phyloP scores from a whole-genome alignment of 2,329 filamentous ascomycete species.

The Cercospora nicotianae region DNA sequence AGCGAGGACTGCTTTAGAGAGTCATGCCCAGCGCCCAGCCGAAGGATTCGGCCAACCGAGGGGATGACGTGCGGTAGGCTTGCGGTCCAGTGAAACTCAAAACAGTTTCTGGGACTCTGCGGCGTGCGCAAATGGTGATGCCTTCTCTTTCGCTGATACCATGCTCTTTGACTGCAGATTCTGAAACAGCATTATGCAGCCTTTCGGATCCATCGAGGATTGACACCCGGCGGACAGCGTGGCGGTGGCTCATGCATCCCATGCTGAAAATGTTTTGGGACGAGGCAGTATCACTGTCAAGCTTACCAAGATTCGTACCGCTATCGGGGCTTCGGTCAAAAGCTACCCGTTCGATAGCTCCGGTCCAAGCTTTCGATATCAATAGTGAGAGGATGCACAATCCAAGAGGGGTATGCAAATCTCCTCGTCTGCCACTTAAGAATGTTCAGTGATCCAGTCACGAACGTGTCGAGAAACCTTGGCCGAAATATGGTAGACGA shows the following conservation, averaged over 20 bases:
- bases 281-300: not conserved
- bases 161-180: not conserved
- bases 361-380: not conserved
- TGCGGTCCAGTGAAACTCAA: not conserved
- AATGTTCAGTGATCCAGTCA: not conserved
- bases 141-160: not conserved
- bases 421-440: not conserved
- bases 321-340: not conserved
- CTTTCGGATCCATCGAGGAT: not conserved
- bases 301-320: not conserved
- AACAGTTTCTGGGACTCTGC: not conserved
- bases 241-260: not conserved
- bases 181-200: not conserved
- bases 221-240: not conserved
- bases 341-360: not conserved
- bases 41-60: constrained; percentile 3
- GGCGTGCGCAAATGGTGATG: not conserved
- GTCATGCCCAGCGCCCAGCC: constrained; percentile 2
- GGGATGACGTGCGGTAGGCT: constrained; percentile 2
- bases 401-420: not conserved
- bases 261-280: not conserved
- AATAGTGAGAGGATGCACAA: not conserved
- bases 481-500: not conserved
- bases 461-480: not conserved
- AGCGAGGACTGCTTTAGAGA: not conserved